Base-by-base conservation (phyloP, 345 rosid genomes). In the Corchorus capsularis region DNA sequence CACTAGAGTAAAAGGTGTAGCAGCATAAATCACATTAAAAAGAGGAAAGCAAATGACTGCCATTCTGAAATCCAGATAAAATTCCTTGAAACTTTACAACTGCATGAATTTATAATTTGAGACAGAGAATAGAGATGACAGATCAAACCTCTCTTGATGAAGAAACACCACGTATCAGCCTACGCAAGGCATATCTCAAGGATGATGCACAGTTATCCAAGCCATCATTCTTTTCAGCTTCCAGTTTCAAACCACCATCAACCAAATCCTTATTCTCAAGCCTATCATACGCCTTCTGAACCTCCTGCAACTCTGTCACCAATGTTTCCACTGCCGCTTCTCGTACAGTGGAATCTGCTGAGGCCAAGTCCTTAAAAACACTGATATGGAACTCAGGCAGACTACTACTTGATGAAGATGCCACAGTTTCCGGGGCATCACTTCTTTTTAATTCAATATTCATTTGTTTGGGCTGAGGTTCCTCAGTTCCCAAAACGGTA, bases 151-250 rank as follows among this genome's bases (percentile, higher is more conserved):
- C 97, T 82, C 98, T 89, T 4, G 99, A 91, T 1, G 99, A 96
- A 63, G 98, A 96, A 83, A 88, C 93, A 14, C 99, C 99, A 3
- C 95, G 96, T 56, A 96, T 85, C 41, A 96, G 94, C 82, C 99
- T 91, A 7, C 97, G 90, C 7, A 94, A 70, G 59, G 98, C 95
- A 73, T 96, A 94, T 81, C 97, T 86, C 53, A 96, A 63, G 57
- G 95, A 90, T 2, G 98, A 96, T 0, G 97, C 99, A 81, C 97
- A 92, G 56, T 87, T 79, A 79, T 87, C 85, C 83, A 96, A 85
- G 15, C 99, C 99, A 63, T 91, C 98, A 82, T 96, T 91, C 77
- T 89, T 96, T 68, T 90, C 89, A 17, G 99, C 98, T 81, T 92
- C 97, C 77, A 94, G 80, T 82, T 89, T 89, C 78, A 85, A 73